Evolutionary conservation across 129 eudicot species (phyloP), one percentile per base, ranked within the genome.

Genomic region (Silybum marianum): DNA sequence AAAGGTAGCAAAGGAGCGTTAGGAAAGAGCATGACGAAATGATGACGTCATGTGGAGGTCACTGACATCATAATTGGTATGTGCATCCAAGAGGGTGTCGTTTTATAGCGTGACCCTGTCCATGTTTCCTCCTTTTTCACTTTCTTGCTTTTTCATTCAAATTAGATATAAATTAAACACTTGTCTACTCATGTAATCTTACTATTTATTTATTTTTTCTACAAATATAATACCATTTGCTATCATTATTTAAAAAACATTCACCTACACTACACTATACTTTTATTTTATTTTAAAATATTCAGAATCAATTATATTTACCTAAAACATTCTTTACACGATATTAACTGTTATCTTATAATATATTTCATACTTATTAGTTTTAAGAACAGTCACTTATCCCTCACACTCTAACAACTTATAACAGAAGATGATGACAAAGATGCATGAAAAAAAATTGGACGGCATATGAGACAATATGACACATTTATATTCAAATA

Each of bases 81-180:
- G 76, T 75, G 85, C 62, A 75, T 67, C 67, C 80, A 82, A 82
- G 75, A 21, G 11, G 80, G 26, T 82, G 85, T 82, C 85, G 85
- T 82, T 82, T 82, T 82, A 75, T 82, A 82, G 85, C 85, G 85
- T 82, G 85, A 71, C 81, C 85, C 85, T 82, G 84, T 40, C 68
- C 78, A 65, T 65, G 66, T 73, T 73, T 81, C 75, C 74, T 73
- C 58, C 65, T 28, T 81, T 81, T 81, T 40, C 24, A 81, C 84
- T 81, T 81, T 81, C 67, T 62, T 6, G 23, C 66, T 58, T 58
- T 58, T 58, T 58, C 66, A 58, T 58, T 58, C 66, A 58, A 58
- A 58, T 54, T 54, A 54, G 0, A 48, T 14, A 48, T 48, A 48
- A 2, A 18, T 54, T 40, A 36, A 75, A 78, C 73, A 80, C 84